phyloP scores from a whole-genome alignment of 768 basidiomycete species.

The Trichaptum fuscoviolaceum region DNA sequence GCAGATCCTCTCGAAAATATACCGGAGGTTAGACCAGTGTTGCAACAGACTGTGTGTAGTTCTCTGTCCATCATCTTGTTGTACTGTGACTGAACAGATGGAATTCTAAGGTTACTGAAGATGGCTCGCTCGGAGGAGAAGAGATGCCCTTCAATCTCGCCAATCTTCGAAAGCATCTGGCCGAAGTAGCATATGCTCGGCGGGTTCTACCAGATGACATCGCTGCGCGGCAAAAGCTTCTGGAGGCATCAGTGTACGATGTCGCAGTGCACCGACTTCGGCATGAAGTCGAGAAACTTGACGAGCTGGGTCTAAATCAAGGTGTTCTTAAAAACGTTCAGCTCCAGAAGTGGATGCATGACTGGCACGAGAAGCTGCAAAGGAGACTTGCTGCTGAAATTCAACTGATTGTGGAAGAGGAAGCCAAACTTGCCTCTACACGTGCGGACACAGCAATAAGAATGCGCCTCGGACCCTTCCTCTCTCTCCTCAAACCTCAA shows the following conservation, averaged over 20 bases:
- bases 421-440: conserved; percentile 21
- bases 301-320: conserved; percentile 48
- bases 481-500: conserved; percentile 67
- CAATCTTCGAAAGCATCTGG: conserved; percentile 64
- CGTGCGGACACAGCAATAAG: conserved; percentile 4
- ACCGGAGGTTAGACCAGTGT: conserved; percentile 61
- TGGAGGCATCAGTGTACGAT: conserved; percentile 84
- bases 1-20: conserved; percentile 44
- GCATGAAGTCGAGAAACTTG: conserved; percentile 55
- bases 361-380: conserved; percentile 68
- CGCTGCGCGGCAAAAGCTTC: conserved; percentile 69
- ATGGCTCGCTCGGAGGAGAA: conserved; percentile 11
- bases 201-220: conserved; percentile 61
- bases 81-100: conserved; percentile 6
- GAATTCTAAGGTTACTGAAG: conserved; percentile 4
- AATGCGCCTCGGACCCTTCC: conserved; percentile 57
- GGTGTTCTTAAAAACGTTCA: conserved; percentile 38
- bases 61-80: background rate
- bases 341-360: conserved; percentile 79
- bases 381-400: conserved; percentile 48
- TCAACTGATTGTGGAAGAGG: conserved; percentile 34
- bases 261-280: conserved; percentile 68
- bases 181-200: conserved; percentile 56
- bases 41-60: conserved; percentile 35
- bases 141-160: conserved; percentile 73